Conservation (phyloP, 192 early-diverging fungal species). For the Backusella parvicylindrica region DNA sequence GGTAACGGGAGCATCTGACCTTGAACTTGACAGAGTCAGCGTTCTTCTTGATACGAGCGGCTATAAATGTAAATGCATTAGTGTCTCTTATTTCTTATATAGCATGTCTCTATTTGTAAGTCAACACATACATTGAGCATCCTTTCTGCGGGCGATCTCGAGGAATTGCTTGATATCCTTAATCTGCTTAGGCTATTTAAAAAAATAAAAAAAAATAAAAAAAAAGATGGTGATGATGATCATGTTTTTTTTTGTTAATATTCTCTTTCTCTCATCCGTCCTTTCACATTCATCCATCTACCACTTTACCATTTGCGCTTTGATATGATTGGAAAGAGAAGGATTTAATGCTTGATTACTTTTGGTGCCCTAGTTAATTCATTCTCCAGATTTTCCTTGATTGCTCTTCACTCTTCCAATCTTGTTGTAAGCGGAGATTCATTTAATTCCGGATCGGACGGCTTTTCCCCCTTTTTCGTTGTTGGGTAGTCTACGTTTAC, state of each 20-base stretch:
- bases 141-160: slow-evolving; percentile 93
- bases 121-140: slow-evolving; percentile 66
- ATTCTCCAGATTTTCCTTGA: neutral
- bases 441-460: neutral
- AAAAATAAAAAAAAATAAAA: too few relatives aligned
- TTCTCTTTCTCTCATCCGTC: neutral
- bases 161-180: slow-evolving; percentile 99
- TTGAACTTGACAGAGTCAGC: slow-evolving; percentile 95
- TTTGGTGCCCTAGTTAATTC: neutral
- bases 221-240: too few relatives aligned
- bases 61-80: slow-evolving; percentile 22
- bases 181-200: slow-evolving; percentile 89
- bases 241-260: neutral
- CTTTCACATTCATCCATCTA: neutral
- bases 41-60: slow-evolving; percentile 97
- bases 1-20: slow-evolving; percentile 97
- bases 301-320: neutral
- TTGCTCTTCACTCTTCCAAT: neutral
- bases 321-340: slow-evolving; percentile 14
- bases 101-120: neutral
- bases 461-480: neutral
- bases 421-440: neutral
- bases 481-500: too few relatives aligned
- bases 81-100: too few relatives aligned
- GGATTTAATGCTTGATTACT: neutral